These are phyloP conservation scores for Penicillium mononematosum DNA, from an alignment of 495 filamentous ascomycete genomes.

Conservation along the genomic window DNA sequence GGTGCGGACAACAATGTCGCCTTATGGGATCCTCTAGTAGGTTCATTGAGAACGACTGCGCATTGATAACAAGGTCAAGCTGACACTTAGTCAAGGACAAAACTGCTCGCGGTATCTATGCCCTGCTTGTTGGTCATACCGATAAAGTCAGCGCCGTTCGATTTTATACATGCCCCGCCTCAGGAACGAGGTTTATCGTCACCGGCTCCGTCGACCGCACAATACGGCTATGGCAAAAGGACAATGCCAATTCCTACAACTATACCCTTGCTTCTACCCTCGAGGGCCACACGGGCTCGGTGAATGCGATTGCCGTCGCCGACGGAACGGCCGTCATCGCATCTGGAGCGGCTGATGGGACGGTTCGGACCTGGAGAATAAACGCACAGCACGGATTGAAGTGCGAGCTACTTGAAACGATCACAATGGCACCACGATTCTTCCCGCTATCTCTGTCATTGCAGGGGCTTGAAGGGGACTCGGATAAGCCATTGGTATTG, in stretches of 20 bases:
- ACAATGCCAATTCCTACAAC: slow-evolving; percentile 17
- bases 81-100: slow-evolving; percentile 41
- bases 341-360: slow-evolving; percentile 79
- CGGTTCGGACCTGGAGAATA: slow-evolving; percentile 73
- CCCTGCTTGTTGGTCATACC: slow-evolving; percentile 75
- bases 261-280: slow-evolving; percentile 50
- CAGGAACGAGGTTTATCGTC: slow-evolving; percentile 56
- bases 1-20: slow-evolving; percentile 87
- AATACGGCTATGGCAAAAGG: slow-evolving; percentile 66
- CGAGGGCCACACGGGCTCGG: slow-evolving; percentile 65
- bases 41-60: slow-evolving; percentile 25
- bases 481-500: slow-evolving; percentile 58
- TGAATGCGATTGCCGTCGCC: slow-evolving; percentile 73
- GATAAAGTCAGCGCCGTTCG: slow-evolving; percentile 81
- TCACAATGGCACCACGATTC: slow-evolving; percentile 70
- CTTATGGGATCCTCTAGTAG: slow-evolving; percentile 80
- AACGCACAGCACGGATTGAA: slow-evolving; percentile 34
- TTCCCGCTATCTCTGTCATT: slow-evolving; percentile 78
- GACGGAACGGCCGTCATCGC: slow-evolving; percentile 56
- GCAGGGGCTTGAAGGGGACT: slow-evolving; percentile 49
- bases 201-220: slow-evolving; percentile 82
- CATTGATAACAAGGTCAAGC: neutral
- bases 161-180: slow-evolving; percentile 60
- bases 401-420: slow-evolving; percentile 61
- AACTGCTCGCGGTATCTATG: slow-evolving; percentile 56